phyloP scores from a whole-genome alignment of 1,284 basidiomycete species.

The Cutaneotrichosporon arboriforme region DNA sequence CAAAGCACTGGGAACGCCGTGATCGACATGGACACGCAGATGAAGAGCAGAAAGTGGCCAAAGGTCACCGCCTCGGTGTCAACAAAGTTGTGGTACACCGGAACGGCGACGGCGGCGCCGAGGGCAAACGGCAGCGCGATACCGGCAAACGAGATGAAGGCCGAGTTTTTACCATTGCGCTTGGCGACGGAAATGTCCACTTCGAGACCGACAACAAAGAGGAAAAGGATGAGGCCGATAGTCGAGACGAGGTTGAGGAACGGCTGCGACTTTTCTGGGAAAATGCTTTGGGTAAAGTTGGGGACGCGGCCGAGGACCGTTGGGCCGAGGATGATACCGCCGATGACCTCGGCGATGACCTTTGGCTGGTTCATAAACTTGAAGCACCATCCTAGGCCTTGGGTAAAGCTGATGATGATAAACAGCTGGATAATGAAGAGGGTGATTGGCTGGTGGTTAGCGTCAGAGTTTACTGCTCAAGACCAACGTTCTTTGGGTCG shows the following conservation, averaged over 20 bases:
- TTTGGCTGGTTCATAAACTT: slow-evolving; percentile 69
- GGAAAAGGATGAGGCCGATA: slow-evolving; percentile 85
- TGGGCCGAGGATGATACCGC: slow-evolving; percentile 71
- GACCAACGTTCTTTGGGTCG: slow-evolving; percentile 53
- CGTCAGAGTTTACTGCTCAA: neutral
- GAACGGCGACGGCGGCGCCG: slow-evolving; percentile 73
- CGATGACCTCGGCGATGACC: slow-evolving; percentile 83
- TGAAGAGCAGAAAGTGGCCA: slow-evolving; percentile 89
- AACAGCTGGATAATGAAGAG: slow-evolving; percentile 66
- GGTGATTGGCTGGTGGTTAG: slow-evolving; percentile 57
- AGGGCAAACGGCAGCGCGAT: slow-evolving; percentile 75
- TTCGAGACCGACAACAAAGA: slow-evolving; percentile 88
- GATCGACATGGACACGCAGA: slow-evolving; percentile 82
- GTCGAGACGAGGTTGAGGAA: slow-evolving; percentile 86
- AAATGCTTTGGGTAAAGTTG: slow-evolving; percentile 74
- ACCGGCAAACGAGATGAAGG: slow-evolving; percentile 57
- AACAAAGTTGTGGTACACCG: slow-evolving; percentile 75
- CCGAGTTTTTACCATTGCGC: slow-evolving; percentile 64
- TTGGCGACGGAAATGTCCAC: slow-evolving; percentile 75
- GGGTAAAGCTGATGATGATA: slow-evolving; percentile 69
- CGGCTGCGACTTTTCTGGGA: slow-evolving; percentile 64
- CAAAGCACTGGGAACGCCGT: slow-evolving; percentile 92
- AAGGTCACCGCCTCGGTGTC: slow-evolving; percentile 57
- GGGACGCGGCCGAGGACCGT: slow-evolving; percentile 65
- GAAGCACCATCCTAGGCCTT: slow-evolving; percentile 61